These are phyloP conservation scores for Cercis canadensis DNA, from an alignment of 306 rosid genomes.

Conservation along the genomic window DNA sequence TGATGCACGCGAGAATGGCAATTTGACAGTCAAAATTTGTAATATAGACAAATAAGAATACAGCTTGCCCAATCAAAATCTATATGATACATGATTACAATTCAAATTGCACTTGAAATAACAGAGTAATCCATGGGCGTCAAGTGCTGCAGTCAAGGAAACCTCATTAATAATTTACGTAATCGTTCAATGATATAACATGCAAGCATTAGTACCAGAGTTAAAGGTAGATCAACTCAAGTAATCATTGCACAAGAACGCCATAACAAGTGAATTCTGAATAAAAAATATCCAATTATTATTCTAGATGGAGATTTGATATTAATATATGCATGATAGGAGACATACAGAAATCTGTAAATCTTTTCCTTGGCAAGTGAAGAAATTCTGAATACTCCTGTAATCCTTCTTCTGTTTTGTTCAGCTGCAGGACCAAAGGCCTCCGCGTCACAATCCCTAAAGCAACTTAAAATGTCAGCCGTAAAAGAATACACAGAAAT, in stretches of 20 bases:
- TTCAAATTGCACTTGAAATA: conserved; percentile 1
- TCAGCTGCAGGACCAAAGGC: conserved; percentile 88
- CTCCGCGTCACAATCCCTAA: conserved; percentile 95
- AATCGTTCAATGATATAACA: neutral
- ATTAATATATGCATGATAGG: conserved; percentile 15
- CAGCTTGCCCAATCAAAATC: neutral
- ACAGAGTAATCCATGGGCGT: conserved; percentile 15
- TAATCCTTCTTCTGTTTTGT: conserved; percentile 58
- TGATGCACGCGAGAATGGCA: conserved; percentile 18
- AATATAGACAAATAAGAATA: neutral
- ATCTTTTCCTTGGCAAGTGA: conserved; percentile 68
- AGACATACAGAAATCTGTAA: conserved; percentile 72
- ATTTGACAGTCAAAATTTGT: neutral
- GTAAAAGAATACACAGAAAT: neutral
- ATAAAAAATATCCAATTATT: neutral
- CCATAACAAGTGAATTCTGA: neutral
- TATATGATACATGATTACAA: neutral
- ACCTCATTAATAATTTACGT: neutral
- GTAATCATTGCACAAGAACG: neutral
- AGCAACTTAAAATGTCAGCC: conserved; percentile 28
- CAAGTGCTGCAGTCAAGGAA: conserved; percentile 6
- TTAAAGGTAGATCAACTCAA: neutral
- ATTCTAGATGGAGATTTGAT: neutral
- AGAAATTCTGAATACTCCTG: conserved; percentile 82
- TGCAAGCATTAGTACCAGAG: neutral